Percentiles rank a stretch among this genome's conserved stretches.
Conservation (phyloP, 2,329 filamentous ascomycete species). For the Pestalotiopsis sp. region DNA sequence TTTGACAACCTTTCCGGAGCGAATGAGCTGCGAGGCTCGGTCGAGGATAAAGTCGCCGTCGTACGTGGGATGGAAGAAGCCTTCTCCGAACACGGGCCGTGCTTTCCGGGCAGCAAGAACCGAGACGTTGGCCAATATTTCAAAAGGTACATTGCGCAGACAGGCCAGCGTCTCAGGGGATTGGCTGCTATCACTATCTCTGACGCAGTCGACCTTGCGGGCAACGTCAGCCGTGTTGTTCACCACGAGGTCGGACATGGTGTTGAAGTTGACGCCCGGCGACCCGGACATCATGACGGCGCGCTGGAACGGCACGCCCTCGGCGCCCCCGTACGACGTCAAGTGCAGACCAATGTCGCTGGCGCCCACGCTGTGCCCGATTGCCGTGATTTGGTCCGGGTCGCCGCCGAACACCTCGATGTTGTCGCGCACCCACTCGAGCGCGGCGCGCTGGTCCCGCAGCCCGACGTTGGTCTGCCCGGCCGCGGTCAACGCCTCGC, state of each 20-base stretch:
- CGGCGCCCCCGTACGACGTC: slow-evolving; percentile 25
- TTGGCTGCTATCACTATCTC: not conserved
- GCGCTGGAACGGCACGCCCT: slow-evolving; percentile 30
- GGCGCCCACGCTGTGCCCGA: slow-evolving; percentile 33
- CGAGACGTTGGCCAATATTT: not conserved
- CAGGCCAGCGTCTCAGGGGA: not conserved
- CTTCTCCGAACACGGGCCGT: slow-evolving; percentile 19
- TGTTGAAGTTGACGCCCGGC: slow-evolving; percentile 32
- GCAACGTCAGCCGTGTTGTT: slow-evolving; percentile 22
- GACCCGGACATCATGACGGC: slow-evolving; percentile 33
- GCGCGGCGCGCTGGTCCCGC: slow-evolving; percentile 32
- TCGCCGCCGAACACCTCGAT: slow-evolving; percentile 20
- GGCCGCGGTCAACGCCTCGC: slow-evolving; percentile 18
- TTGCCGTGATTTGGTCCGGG: slow-evolving; percentile 24
- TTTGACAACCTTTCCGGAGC: slow-evolving; percentile 25
- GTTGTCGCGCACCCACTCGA: slow-evolving; percentile 27
- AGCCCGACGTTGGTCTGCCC: slow-evolving; percentile 32
- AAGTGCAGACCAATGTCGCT: slow-evolving; percentile 15
- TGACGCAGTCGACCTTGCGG: not conserved
- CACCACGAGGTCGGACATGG: slow-evolving; percentile 23
- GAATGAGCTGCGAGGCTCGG: slow-evolving; percentile 27
- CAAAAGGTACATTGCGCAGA: not conserved
- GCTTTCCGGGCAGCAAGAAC: not conserved
- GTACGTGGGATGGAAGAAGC: slow-evolving; percentile 23
- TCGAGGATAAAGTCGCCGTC: slow-evolving; percentile 29